phyloP scores from a whole-genome alignment of 768 basidiomycete genomes.

The Rhodotorula kratochvilovae region DNA sequence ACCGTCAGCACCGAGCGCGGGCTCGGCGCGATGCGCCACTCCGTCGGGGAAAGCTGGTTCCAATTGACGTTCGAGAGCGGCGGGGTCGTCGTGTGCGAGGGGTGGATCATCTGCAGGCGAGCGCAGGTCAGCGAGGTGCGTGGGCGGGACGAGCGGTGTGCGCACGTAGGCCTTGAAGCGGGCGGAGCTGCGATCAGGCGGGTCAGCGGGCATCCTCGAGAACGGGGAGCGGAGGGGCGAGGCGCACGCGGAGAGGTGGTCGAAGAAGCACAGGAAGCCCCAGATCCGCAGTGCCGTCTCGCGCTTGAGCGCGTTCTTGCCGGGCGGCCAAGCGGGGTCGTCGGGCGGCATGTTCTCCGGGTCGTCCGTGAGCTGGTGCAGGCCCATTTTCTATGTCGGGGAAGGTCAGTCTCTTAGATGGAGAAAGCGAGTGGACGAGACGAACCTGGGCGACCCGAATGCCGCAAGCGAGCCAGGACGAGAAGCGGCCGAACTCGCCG shows the following conservation, averaged over 20 bases:
- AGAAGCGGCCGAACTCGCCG: slow-evolving; percentile 24
- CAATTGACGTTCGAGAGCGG: slow-evolving; percentile 22
- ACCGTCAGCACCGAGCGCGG: neutral
- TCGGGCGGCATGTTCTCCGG: slow-evolving; percentile 31
- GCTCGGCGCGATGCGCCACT: slow-evolving; percentile 6
- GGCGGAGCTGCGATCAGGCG: neutral
- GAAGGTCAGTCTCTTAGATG: neutral
- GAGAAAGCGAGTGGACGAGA: too few relatives aligned
- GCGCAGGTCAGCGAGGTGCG: neutral
- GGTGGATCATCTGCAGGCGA: slow-evolving; percentile 13
- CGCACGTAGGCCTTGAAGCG: slow-evolving; percentile 26
- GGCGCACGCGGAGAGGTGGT: slow-evolving; percentile 25
- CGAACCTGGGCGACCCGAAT: slow-evolving; percentile 14
- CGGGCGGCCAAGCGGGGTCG: slow-evolving; percentile 28
- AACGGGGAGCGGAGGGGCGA: too few relatives aligned
- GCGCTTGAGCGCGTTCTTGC: slow-evolving; percentile 36
- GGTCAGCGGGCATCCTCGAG: neutral
- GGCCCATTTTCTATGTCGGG: slow-evolving; percentile 8
- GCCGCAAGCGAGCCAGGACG: slow-evolving; percentile 19
- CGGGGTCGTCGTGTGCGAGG: slow-evolving; percentile 12
- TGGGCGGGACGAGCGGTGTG: neutral
- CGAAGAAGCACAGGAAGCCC: slow-evolving; percentile 18
- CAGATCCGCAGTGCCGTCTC: slow-evolving; percentile 21
- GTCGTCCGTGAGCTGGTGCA: slow-evolving; percentile 28
- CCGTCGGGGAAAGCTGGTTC: slow-evolving; percentile 8